A percentile compares a stretch with the other conserved stretches of the same genome.
These are phyloP conservation scores for Porphyrellus cyaneotinctus DNA, from an alignment of 768 basidiomycete species.

Conservation along the genomic window DNA sequence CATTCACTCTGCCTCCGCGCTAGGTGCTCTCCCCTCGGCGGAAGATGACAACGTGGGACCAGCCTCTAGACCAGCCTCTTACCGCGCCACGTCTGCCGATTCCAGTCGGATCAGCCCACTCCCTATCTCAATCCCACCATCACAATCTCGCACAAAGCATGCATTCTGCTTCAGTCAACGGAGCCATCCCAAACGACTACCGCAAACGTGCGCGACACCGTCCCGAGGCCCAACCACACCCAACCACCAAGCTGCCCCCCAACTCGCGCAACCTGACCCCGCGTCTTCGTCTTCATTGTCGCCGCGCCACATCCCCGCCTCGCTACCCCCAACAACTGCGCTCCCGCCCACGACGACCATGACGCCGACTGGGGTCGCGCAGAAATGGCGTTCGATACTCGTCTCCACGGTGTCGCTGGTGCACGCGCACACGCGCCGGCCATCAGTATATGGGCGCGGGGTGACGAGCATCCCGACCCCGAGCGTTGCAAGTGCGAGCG, in stretches of 20 bases:
- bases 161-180: constrained; percentile 18
- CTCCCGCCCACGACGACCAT: constrained; percentile 35
- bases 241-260: constrained; percentile 27
- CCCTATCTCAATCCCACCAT: constrained; percentile 22
- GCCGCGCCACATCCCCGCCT: constrained; percentile 40
- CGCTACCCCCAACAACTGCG: constrained; percentile 31
- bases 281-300: constrained; percentile 57
- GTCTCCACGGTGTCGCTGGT: constrained; percentile 34
- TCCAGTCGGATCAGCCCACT: constrained; percentile 13
- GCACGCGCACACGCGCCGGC: constrained; percentile 30
- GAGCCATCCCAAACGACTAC: constrained; percentile 14
- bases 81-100: constrained; percentile 27
- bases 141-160: constrained; percentile 6
- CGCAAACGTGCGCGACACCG: constrained; percentile 22
- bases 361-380: constrained; percentile 44
- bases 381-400: constrained; percentile 37
- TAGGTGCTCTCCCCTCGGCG: constrained; percentile 35
- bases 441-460: constrained; percentile 42
- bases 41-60: constrained; percentile 13
- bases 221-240: constrained; percentile 13
- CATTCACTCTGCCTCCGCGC: constrained; percentile 39
- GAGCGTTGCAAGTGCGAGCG: constrained; percentile 34
- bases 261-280: constrained; percentile 52
- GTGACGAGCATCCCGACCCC: constrained; percentile 33
- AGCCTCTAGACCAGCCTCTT: constrained; percentile 21